A percentile compares a stretch with the other conserved stretches of the same genome.
These are phyloP conservation scores for Ceratocystis diversiconidia DNA, from an alignment of 2,329 filamentous ascomycete genomes.

Conservation along the genomic window DNA sequence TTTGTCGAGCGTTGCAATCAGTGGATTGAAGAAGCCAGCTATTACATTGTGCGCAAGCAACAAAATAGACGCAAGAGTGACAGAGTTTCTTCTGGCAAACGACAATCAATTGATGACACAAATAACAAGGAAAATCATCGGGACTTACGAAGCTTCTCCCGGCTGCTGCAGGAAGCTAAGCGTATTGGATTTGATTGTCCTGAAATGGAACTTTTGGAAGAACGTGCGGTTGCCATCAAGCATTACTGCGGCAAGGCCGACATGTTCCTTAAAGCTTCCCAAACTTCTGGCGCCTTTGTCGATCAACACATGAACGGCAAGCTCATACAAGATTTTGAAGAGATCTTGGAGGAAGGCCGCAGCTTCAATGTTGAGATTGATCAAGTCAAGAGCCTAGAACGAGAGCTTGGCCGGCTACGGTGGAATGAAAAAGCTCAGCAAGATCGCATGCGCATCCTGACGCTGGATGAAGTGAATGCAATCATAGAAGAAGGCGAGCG, in stretches of 20 bases:
- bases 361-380: conserved; percentile 84
- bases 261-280: conserved; percentile 44
- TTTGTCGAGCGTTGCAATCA: conserved; percentile 96
- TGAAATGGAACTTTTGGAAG: conserved; percentile 72
- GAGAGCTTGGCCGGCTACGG: conserved; percentile 67
- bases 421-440: conserved; percentile 71
- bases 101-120: conserved; percentile 58
- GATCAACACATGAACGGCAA: conserved; percentile 38
- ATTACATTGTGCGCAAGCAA: conserved; percentile 92
- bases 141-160: conserved; percentile 76
- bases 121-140: conserved; percentile 82
- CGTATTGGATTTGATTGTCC: conserved; percentile 84
- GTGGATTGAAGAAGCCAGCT: conserved; percentile 93
- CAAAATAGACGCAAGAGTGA: conserved; percentile 94
- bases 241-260: conserved; percentile 68
- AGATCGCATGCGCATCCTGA: conserved; percentile 50
- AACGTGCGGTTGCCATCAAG: conserved; percentile 72
- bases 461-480: conserved; percentile 62
- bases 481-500: conserved; percentile 66
- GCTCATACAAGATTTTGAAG: conserved; percentile 64
- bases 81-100: conserved; percentile 60
- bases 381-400: conserved; percentile 70
- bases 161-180: conserved; percentile 70
- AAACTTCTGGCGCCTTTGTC: conserved; percentile 4
- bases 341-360: conserved; percentile 77